Evolutionary conservation across 177 flowering plant species (phyloP).

Genomic region (Vitis hybrid): DNA sequence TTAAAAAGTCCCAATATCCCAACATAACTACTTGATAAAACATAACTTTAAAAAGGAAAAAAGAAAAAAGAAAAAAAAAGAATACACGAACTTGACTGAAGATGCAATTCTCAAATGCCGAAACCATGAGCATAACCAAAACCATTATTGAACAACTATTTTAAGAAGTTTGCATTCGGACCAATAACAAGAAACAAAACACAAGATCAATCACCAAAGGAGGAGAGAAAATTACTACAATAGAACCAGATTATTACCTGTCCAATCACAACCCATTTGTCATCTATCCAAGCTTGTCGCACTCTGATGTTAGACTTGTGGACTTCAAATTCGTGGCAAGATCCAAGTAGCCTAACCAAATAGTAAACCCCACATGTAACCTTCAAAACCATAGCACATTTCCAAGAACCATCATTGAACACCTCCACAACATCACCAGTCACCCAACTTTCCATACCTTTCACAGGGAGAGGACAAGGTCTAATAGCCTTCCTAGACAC

Average conservation of each 20-base stretch:
- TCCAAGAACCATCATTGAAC: conserved; percentile 56
- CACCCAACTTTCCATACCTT: conserved; percentile 30
- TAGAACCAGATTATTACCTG: conserved; percentile 39
- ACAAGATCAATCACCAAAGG: background rate
- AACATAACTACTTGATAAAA: background rate
- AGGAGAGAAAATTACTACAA: background rate
- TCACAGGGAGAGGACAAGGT: conserved; percentile 51
- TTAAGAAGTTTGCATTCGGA: background rate
- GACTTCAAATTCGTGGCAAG: conserved; percentile 34
- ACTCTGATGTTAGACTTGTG: conserved; percentile 37
- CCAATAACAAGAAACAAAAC: background rate
- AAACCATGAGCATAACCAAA: background rate
- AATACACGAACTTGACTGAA: background rate
- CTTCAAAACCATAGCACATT: conserved; percentile 42
- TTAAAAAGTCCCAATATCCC: too few relatives aligned
- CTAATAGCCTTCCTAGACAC: conserved; percentile 59
- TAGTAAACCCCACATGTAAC: conserved; percentile 24
- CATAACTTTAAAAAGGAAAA: background rate
- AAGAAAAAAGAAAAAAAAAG: background rate
- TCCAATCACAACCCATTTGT: conserved; percentile 50
- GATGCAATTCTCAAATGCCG: background rate
- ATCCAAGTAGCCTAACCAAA: conserved; percentile 54
- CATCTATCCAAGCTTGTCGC: conserved; percentile 57
- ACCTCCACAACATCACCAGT: conserved; percentile 64
- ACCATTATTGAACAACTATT: background rate